Percentiles rank a stretch among this genome's conserved stretches.
These are phyloP conservation scores for Gentiana macrophylla DNA, from an alignment of 257 asterid genomes.

Conservation along the genomic window DNA sequence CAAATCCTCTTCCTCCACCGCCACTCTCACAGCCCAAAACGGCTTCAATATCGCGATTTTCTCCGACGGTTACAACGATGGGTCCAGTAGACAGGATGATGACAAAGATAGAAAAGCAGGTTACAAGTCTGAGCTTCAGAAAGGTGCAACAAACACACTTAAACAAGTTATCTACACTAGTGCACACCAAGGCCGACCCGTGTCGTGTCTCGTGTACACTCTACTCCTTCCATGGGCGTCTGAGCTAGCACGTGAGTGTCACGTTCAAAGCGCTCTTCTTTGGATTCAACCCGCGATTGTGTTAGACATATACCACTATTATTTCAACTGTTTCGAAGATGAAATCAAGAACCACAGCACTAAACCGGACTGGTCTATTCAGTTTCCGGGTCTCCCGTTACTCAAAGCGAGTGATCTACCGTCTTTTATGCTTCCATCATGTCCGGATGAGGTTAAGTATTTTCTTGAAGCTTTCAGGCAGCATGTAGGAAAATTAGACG, in stretches of 20 bases:
- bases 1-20: no score
- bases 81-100: no score
- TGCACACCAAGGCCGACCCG: conserved; percentile 27
- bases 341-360: conserved; percentile 11
- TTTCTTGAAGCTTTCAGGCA: conserved; percentile 24
- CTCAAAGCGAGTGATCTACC: conserved; percentile 44
- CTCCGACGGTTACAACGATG: no score
- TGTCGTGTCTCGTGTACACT: conserved; percentile 37
- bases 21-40: no score
- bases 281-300: conserved; percentile 66
- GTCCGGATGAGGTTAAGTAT: conserved; percentile 5
- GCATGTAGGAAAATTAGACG: conserved; percentile 29
- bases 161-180: background rate
- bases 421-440: conserved; percentile 28
- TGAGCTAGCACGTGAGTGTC: conserved; percentile 35
- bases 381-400: conserved; percentile 37
- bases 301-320: conserved; percentile 34
- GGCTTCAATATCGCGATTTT: no score
- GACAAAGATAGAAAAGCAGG: no score
- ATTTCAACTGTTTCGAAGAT: conserved; percentile 37
- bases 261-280: conserved; percentile 42
- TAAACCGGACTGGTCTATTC: conserved; percentile 6
- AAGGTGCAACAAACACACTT: no score
- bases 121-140: no score
- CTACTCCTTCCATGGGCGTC: conserved; percentile 49